These are phyloP conservation scores for Paspalum notatum DNA, from an alignment of 176 grass and related monocot species.

Conservation along the genomic window DNA sequence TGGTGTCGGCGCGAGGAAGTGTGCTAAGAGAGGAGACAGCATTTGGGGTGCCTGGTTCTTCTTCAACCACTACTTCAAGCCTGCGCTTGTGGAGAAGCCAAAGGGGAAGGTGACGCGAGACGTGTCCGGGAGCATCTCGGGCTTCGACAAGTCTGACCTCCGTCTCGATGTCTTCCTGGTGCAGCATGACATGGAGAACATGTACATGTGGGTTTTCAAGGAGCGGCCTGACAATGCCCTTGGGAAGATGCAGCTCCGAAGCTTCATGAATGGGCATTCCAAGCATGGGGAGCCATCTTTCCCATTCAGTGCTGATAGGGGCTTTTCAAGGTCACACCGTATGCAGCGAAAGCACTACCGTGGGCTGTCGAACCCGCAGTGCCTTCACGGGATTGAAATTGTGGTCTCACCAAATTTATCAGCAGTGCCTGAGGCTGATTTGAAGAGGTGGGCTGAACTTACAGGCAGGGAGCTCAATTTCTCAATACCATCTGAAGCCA, in stretches of 20 bases:
- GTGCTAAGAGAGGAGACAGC: slow-evolving; percentile 69
- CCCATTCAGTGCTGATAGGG: slow-evolving; percentile 59
- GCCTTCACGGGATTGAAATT: slow-evolving; percentile 75
- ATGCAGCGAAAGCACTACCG: slow-evolving; percentile 79
- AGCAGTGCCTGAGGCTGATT: slow-evolving; percentile 49
- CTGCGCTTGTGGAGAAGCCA: slow-evolving; percentile 54
- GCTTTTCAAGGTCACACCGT: slow-evolving; percentile 61
- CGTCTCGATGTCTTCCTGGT: slow-evolving; percentile 66
- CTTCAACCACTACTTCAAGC: slow-evolving; percentile 77
- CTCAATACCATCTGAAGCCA: slow-evolving; percentile 61
- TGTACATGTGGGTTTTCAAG: slow-evolving; percentile 86
- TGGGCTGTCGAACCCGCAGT: slow-evolving; percentile 75
- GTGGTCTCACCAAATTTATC: slow-evolving; percentile 56
- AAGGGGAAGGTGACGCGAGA: slow-evolving; percentile 53
- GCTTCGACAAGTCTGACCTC: slow-evolving; percentile 70
- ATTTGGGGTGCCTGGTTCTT: slow-evolving; percentile 80
- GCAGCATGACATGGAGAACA: slow-evolving; percentile 80
- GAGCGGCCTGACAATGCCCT: slow-evolving; percentile 66
- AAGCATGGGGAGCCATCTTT: slow-evolving; percentile 69
- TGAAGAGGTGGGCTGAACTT: slow-evolving; percentile 70
- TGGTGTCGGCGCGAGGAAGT: slow-evolving; percentile 45
- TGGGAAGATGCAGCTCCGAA: slow-evolving; percentile 72
- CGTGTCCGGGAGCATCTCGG: slow-evolving; percentile 30
- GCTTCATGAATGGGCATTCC: slow-evolving; percentile 85
- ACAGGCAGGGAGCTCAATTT: slow-evolving; percentile 74